phyloP scores from a whole-genome alignment of 139 green algal genomes.

The Chlamydomonas urium region DNA sequence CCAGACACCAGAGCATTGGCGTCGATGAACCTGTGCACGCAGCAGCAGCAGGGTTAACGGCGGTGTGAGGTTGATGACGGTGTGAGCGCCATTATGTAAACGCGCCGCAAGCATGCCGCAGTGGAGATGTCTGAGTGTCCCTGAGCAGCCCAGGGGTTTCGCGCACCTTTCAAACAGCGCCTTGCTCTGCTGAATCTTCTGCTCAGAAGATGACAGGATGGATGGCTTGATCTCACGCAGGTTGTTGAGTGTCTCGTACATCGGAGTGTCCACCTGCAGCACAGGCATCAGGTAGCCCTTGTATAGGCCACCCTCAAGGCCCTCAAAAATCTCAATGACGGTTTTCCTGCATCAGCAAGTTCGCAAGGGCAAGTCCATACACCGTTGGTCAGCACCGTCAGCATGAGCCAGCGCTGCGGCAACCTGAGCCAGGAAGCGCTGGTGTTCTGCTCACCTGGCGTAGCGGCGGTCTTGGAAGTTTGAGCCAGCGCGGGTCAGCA shows the following conservation, averaged over 20 bases:
- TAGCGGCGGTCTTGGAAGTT: constrained; percentile 13
- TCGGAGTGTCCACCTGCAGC: constrained; percentile 32
- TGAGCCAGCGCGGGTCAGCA: constrained; percentile 43
- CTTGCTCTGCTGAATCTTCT: constrained; percentile 74
- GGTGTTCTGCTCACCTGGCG: constrained; percentile 18
- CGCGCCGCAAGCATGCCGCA: too few species aligned
- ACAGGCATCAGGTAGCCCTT: constrained; percentile 50
- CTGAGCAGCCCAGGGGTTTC: too few species aligned
- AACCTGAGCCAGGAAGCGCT: neutral
- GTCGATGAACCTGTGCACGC: neutral
- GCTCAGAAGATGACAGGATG: constrained; percentile 61
- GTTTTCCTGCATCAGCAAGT: too few species aligned
- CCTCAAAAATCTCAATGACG: neutral
- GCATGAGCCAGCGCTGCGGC: too few species aligned
- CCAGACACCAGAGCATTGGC: neutral
- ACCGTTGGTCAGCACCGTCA: too few species aligned
- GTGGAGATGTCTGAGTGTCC: too few species aligned
- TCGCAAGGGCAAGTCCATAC: too few species aligned
- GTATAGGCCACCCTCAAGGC: constrained; percentile 29
- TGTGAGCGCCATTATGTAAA: too few species aligned
- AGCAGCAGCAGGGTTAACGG: too few species aligned
- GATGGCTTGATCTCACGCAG: constrained; percentile 31
- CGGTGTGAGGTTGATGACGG: too few species aligned
- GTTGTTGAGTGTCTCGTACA: constrained; percentile 39
- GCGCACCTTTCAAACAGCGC: neutral